Base-by-base conservation (phyloP, 2,329 filamentous ascomycete genomes). In the Penicillium occitanis region DNA sequence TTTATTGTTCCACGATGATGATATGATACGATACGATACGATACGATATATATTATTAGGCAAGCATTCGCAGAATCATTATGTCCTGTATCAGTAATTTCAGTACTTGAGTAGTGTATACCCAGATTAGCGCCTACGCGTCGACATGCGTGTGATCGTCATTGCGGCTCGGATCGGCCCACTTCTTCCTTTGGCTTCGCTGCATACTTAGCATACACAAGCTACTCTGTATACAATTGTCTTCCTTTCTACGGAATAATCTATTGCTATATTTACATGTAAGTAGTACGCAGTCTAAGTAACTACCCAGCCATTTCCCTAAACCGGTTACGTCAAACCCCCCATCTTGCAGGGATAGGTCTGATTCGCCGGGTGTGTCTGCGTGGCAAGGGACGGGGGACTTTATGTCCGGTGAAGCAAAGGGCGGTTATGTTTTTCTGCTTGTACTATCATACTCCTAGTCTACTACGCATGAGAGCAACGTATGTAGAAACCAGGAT, bases 11-110 rank as follows among this genome's bases (percentile, higher is more conserved):
- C 53, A 33, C 53, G 51, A 64, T 37, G 51, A 64, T 58, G 62
- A 64, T 64, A 64, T 64, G 62, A 58, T 58, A 58, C 17, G 51
- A 46, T 19, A 48, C 22, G 37, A 60, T 60, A 60, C 22, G 22
- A 44, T 42, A n/a, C n/a, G 17, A 42, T n/a, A 42, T 8, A 44
- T 4, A n/a, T 40, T 58, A 19, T 37, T 58, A 40, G 53, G 33
- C 53, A 57, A 11, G 17, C 35, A 10, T 37, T 40, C 0, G 30
- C 51, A 14, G 10, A 57, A n/a, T 35, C 28, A 2, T 35, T 25
- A 25, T 22, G 4, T 50, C 13, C 22, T 6, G 1, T 13, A 5
- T 22, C 4, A 25, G 44, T 48, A 48, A n/a, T 48, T 11, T 42
- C 5, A 13, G 33, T 35, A 13, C 10, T 8, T 19, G 7, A 3